These are phyloP conservation scores for Hypomontagnella monticulosa DNA, from an alignment of 495 filamentous ascomycete genomes.

Conservation along the genomic window DNA sequence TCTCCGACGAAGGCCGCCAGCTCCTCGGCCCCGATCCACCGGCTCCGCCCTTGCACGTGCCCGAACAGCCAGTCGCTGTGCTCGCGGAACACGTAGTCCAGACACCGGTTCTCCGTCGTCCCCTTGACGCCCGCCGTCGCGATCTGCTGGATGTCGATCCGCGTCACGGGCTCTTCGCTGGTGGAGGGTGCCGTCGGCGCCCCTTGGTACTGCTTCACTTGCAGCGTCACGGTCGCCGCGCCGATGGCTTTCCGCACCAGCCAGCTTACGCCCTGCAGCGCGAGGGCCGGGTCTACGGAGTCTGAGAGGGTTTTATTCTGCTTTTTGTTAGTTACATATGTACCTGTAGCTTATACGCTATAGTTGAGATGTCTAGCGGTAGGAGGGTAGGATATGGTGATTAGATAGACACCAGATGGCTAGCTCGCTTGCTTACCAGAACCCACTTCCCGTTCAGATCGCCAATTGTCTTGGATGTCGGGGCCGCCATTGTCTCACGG, in stretches of 20 bases:
- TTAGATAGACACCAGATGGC: too few relatives aligned
- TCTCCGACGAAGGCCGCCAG: slow-evolving; percentile 28
- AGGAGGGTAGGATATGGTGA: not conserved
- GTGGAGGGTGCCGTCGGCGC: slow-evolving; percentile 53
- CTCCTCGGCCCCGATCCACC: slow-evolving; percentile 56
- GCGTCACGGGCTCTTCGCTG: slow-evolving; percentile 56
- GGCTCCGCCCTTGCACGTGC: slow-evolving; percentile 67
- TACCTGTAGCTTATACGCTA: too few relatives aligned
- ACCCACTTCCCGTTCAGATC: slow-evolving; percentile 81
- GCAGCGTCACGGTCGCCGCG: slow-evolving; percentile 76
- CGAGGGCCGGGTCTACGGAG: slow-evolving; percentile 74
- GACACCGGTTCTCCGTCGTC: slow-evolving; percentile 73
- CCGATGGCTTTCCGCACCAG: slow-evolving; percentile 78
- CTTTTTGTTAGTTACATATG: slow-evolving; percentile 4
- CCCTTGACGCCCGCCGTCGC: slow-evolving; percentile 79
- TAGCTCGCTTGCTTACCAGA: slow-evolving; percentile 66
- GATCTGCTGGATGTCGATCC: slow-evolving; percentile 85
- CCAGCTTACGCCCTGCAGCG: slow-evolving; percentile 87
- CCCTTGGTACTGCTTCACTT: slow-evolving; percentile 69
- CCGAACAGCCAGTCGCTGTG: slow-evolving; percentile 89
- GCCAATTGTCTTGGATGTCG: slow-evolving; percentile 72
- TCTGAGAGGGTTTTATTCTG: slow-evolving; percentile 79
- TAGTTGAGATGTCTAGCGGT: not conserved
- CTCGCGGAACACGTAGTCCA: slow-evolving; percentile 75
- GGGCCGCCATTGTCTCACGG: slow-evolving; percentile 75